Conservation (phyloP, 2,329 filamentous ascomycete genomes). For the Plenodomus tracheiphilus region DNA sequence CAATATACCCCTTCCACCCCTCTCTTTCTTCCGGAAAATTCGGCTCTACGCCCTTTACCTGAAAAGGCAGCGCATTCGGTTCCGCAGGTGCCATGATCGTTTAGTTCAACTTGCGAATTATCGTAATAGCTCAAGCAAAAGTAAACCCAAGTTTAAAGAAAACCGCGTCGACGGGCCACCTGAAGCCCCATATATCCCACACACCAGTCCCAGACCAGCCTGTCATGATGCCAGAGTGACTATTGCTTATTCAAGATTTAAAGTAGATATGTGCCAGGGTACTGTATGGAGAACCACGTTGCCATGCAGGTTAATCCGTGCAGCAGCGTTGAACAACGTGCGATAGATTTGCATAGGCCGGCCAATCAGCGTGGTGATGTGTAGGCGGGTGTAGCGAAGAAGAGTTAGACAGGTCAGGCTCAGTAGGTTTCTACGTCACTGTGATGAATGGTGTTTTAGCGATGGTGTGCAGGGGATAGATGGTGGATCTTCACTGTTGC, state of each 20-base stretch:
- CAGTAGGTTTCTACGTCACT: neutral
- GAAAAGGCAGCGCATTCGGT: slow-evolving; percentile 33
- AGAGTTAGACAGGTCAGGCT: neutral
- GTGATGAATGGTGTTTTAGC: neutral
- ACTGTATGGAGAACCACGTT: neutral
- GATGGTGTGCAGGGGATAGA: neutral
- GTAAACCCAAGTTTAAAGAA: neutral
- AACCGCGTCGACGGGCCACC: neutral
- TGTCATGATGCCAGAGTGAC: neutral
- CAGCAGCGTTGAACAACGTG: neutral
- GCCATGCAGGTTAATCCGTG: neutral
- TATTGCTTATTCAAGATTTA: neutral
- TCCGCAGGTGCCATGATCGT: slow-evolving; percentile 37
- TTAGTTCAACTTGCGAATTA: neutral
- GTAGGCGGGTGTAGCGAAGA: neutral
- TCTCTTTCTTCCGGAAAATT: slow-evolving; percentile 49
- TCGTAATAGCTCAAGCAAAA: neutral
- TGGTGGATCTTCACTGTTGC: neutral
- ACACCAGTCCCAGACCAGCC: neutral
- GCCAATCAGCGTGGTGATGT: neutral
- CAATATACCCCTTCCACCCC: slow-evolving; percentile 61
- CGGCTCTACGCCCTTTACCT: slow-evolving; percentile 29
- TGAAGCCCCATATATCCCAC: neutral
- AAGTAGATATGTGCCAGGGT: neutral
- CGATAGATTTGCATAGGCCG: neutral